Conservation (phyloP, 257 asterid species). For the Ophiorrhiza pumila region DNA sequence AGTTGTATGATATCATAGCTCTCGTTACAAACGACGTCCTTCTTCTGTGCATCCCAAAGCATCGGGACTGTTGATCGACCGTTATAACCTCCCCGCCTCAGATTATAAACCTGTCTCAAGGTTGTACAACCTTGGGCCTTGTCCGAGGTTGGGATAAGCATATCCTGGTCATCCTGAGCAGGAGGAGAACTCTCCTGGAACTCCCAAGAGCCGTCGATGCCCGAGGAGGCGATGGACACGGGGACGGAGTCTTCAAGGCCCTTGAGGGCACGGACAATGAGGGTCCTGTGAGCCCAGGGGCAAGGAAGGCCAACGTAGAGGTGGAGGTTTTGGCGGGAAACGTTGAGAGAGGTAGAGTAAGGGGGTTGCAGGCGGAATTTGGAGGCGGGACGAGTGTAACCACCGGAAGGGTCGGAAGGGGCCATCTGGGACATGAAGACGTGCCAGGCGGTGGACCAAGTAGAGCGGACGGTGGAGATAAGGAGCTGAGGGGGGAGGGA, state of each 20-base stretch:
- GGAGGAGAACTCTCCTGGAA: conserved; percentile 30
- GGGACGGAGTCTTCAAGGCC: conserved; percentile 65
- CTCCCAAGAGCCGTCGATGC: conserved; percentile 79
- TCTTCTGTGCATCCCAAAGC: conserved; percentile 72
- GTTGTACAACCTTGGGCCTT: conserved; percentile 62
- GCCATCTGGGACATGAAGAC: conserved; percentile 99
- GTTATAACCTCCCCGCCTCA: conserved; percentile 57
- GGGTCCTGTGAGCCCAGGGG: conserved; percentile 99
- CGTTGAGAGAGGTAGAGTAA: conserved; percentile 15
- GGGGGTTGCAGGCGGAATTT: conserved; percentile 51
- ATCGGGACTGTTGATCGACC: conserved; percentile 89
- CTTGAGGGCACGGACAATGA: conserved; percentile 85
- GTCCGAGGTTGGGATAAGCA: conserved; percentile 49
- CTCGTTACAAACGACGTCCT: conserved; percentile 83
- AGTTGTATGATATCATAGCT: conserved; percentile 74
- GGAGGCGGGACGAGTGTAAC: conserved; percentile 80
- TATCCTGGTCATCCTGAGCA: conserved; percentile 4
- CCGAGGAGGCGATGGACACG: conserved; percentile 75
- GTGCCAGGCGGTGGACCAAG: conserved; percentile 93
- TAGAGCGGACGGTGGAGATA: conserved; percentile 88
- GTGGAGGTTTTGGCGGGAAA: conserved; percentile 49
- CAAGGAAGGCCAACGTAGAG: conserved; percentile 93
- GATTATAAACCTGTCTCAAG: conserved; percentile 61
- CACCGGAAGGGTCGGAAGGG: conserved; percentile 77
- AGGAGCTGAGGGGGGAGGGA: conserved; percentile 91